Evolutionary conservation across 129 eudicot genomes (phyloP).

Genomic region (Chrysanthemum lavandulifolium): DNA sequence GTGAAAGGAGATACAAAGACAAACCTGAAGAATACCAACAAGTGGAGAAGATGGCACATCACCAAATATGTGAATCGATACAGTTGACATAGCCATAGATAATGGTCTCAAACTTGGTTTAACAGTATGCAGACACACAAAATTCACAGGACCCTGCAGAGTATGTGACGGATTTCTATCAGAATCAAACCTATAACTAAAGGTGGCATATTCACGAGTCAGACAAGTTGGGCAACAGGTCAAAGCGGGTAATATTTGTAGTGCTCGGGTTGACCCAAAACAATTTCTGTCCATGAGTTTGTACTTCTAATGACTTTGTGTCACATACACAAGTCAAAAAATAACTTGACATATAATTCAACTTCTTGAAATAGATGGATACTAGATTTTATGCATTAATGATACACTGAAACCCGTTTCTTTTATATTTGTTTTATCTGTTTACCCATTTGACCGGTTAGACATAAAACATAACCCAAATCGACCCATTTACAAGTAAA

Average conservation of each 20-base stretch:
- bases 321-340: too few relatives aligned
- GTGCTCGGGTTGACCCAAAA: not conserved
- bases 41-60: conserved; percentile 98
- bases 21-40: conserved; percentile 91
- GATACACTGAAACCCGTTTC: too few relatives aligned
- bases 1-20: not conserved
- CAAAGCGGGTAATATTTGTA: not conserved
- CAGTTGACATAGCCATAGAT: conserved; percentile 95
- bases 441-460: too few relatives aligned
- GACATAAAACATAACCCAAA: too few relatives aligned
- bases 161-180: conserved; percentile 11
- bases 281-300: not conserved
- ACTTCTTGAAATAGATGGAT: too few relatives aligned
- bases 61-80: conserved; percentile 85
- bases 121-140: conserved; percentile 81
- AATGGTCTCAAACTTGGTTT: conserved; percentile 90
- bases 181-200: conserved; percentile 14
- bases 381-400: too few relatives aligned
- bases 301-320: too few relatives aligned
- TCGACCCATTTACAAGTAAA: too few relatives aligned
- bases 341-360: too few relatives aligned
- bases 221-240: not conserved
- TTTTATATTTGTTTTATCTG: too few relatives aligned
- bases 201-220: not conserved
- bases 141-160: conserved; percentile 95